Conservation (phyloP, 2,329 filamentous ascomycete species). For the Parascedosporium putredinis region DNA sequence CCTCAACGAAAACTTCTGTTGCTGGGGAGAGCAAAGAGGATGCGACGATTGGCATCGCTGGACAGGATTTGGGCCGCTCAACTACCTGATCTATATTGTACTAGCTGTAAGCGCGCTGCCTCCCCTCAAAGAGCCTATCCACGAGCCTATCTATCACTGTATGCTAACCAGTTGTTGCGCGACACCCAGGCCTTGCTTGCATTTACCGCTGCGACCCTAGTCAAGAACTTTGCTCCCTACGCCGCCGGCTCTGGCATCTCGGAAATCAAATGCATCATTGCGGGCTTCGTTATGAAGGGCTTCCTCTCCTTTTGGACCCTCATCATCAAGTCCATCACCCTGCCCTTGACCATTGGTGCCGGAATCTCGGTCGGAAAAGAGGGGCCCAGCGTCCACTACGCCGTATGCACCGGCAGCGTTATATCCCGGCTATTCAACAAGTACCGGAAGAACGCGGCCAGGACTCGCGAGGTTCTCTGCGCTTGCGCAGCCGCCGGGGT, state of each 20-base stretch:
- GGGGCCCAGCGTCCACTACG: constrained; percentile 97
- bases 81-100: constrained; percentile 80
- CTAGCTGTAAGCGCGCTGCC: constrained; percentile 53
- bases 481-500: constrained; percentile 92
- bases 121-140: background rate
- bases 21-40: constrained; percentile 88
- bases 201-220: constrained; percentile 69
- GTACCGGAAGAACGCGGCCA: constrained; percentile 83
- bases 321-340: constrained; percentile 82
- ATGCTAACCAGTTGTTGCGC: constrained; percentile 12
- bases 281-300: constrained; percentile 97
- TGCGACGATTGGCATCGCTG: constrained; percentile 85
- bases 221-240: constrained; percentile 89
- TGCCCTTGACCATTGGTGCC: constrained; percentile 87
- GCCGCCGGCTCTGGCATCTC: constrained; percentile 94
- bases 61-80: constrained; percentile 66
- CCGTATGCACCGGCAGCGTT: constrained; percentile 93
- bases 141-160: background rate
- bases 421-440: constrained; percentile 89
- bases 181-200: constrained; percentile 77
- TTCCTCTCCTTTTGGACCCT: constrained; percentile 89
- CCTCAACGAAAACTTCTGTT: constrained; percentile 94
- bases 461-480: constrained; percentile 89
- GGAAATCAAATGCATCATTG: constrained; percentile 98
- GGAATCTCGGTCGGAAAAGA: constrained; percentile 94